Evolutionary conservation across 1,284 basidiomycete species (phyloP).

Genomic region (Calocybe gambosa): DNA sequence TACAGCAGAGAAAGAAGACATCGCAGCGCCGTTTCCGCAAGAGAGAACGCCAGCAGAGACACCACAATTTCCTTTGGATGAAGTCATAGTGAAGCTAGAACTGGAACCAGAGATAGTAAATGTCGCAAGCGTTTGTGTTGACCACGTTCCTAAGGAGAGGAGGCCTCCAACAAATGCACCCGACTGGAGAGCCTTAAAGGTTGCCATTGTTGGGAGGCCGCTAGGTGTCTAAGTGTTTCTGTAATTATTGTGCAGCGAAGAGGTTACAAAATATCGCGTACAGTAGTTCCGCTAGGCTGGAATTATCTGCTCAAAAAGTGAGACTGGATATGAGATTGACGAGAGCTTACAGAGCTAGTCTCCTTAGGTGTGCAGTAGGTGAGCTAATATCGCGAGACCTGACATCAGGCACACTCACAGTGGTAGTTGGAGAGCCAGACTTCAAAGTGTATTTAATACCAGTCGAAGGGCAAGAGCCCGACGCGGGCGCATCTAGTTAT

Average conservation of each 20-base stretch:
- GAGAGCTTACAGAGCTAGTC: slow-evolving; percentile 11
- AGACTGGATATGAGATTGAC: background rate
- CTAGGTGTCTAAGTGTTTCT: slow-evolving; percentile 23
- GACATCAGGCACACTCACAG: slow-evolving; percentile 11
- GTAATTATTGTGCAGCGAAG: background rate
- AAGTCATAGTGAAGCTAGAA: slow-evolving; percentile 42
- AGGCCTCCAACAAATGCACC: slow-evolving; percentile 35
- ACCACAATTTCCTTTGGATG: slow-evolving; percentile 47
- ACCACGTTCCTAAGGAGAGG: slow-evolving; percentile 44
- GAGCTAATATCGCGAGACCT: slow-evolving; percentile 1
- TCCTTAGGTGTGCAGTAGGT: background rate
- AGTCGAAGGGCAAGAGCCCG: slow-evolving; percentile 44
- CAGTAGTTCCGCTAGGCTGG: slow-evolving; percentile 13
- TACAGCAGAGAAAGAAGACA: slow-evolving; percentile 49
- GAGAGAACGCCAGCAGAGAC: slow-evolving; percentile 34
- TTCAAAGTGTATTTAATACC: slow-evolving; percentile 68
- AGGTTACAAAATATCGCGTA: slow-evolving; percentile 1
- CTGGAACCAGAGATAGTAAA: slow-evolving; percentile 34
- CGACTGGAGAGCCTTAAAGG: slow-evolving; percentile 32
- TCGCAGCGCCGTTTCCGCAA: slow-evolving; percentile 40
- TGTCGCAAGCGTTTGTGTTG: slow-evolving; percentile 44
- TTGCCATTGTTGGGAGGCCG: slow-evolving; percentile 37
- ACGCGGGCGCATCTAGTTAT: slow-evolving; percentile 42
- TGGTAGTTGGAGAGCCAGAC: slow-evolving; percentile 27
- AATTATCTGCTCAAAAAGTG: background rate